Percentiles rank a stretch among this genome's conserved stretches.
phyloP scores from a whole-genome alignment of 2,329 filamentous ascomycete species.

The Hypoxylon sp. region DNA sequence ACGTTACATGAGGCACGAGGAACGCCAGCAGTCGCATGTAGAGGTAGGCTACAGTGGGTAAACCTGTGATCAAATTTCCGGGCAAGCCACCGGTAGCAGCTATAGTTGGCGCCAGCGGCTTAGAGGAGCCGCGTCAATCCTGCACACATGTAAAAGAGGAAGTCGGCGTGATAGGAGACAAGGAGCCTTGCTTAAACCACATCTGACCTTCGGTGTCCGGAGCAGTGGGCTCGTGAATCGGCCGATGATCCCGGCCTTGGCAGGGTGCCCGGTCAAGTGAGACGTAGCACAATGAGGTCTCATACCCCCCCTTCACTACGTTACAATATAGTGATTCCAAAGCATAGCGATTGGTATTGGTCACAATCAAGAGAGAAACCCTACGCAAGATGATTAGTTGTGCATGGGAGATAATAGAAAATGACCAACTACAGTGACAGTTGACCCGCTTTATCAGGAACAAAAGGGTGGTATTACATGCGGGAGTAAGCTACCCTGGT shows the following conservation, averaged over 20 bases:
- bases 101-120: constrained; percentile 7
- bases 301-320: constrained; percentile 28
- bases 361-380: constrained; percentile 7
- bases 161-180: constrained; percentile 31
- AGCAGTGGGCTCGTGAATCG: constrained; percentile 26
- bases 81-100: constrained; percentile 10
- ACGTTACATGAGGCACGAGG: constrained; percentile 39
- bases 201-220: constrained; percentile 25
- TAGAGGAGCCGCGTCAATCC: constrained; percentile 8
- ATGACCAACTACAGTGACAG: constrained; percentile 32
- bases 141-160: constrained; percentile 25
- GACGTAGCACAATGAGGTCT: constrained; percentile 24
- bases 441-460: constrained; percentile 30
- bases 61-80: constrained; percentile 23
- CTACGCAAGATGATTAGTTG: not conserved
- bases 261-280: constrained; percentile 21
- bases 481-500: constrained; percentile 14
- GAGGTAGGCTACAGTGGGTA: constrained; percentile 21
- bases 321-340: constrained; percentile 14
- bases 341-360: not conserved
- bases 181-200: constrained; percentile 23
- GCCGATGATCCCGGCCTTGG: constrained; percentile 35
- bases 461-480: constrained; percentile 25
- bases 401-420: constrained; percentile 14
- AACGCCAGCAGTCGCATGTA: constrained; percentile 21